Evolutionary conservation across 2,329 filamentous ascomycete genomes (phyloP).

Genomic region (Aquanectria penicillioides): DNA sequence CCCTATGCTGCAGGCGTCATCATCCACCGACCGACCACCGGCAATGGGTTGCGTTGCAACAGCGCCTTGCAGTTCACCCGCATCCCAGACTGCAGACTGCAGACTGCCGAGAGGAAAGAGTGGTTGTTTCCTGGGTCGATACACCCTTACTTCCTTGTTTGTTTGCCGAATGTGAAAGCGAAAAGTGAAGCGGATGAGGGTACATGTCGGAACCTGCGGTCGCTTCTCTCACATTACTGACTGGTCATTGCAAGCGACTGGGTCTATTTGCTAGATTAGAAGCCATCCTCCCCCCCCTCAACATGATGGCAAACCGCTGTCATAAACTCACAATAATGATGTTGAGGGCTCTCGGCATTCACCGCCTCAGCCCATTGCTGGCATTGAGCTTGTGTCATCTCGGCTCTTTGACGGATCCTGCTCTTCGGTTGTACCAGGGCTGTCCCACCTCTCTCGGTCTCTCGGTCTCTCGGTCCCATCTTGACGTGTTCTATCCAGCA

Average conservation of each 20-base stretch:
- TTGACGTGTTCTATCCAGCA: slow-evolving; percentile 14
- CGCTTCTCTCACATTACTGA: slow-evolving; percentile 1
- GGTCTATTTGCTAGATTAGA: neutral
- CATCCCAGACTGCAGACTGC: slow-evolving; percentile 4
- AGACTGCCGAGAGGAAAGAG: neutral
- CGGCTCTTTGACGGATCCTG: slow-evolving; percentile 16
- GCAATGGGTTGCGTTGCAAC: slow-evolving; percentile 15
- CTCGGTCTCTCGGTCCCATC: slow-evolving; percentile 11
- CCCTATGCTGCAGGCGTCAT: slow-evolving; percentile 19
- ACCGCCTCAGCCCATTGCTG: slow-evolving; percentile 27
- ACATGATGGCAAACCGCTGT: slow-evolving; percentile 16
- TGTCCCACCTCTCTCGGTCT: slow-evolving; percentile 11
- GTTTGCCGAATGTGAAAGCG: neutral
- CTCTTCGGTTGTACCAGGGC: slow-evolving; percentile 3
- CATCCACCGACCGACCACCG: slow-evolving; percentile 15
- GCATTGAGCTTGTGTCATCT: slow-evolving; percentile 24
- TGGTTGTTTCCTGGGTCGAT: neutral
- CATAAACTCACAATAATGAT: slow-evolving; percentile 22
- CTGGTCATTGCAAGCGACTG: neutral
- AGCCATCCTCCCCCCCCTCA: slow-evolving; percentile 3
- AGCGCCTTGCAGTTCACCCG: slow-evolving; percentile 14
- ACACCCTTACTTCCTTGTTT: slow-evolving; percentile 1
- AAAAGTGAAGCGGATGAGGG: slow-evolving; percentile 4
- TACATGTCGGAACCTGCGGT: slow-evolving; percentile 7
- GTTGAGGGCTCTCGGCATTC: slow-evolving; percentile 29